Conservation (phyloP, 176 grass and related monocot species). For the Oryza glumipatula region DNA sequence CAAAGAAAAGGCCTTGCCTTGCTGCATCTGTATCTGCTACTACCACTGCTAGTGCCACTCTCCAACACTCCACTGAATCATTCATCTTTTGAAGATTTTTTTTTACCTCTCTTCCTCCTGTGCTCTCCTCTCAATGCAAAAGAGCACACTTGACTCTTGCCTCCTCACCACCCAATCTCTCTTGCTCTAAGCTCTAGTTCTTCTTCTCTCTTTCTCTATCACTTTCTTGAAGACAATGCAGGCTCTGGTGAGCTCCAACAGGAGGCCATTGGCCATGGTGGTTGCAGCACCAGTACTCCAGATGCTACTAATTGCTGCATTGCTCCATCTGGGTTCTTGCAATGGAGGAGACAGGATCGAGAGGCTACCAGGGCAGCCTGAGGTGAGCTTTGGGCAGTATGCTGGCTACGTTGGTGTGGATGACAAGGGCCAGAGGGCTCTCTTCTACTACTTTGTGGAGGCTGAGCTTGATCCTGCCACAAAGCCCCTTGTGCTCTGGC, state of each 20-base stretch:
- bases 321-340: conserved; percentile 44
- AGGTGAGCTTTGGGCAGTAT: conserved; percentile 85
- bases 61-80: conserved; percentile 37
- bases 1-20: background rate
- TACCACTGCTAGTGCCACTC: conserved; percentile 23
- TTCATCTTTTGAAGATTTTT: conserved; percentile 45
- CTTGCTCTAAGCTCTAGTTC: background rate
- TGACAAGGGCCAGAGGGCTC: conserved; percentile 57
- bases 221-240: conserved; percentile 36
- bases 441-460: conserved; percentile 99
- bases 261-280: conserved; percentile 37
- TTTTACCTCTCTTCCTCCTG: background rate
- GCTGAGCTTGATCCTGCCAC: conserved; percentile 72
- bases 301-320: conserved; percentile 31
- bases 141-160: conserved; percentile 61
- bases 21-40: conserved; percentile 36
- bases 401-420: conserved; percentile 85
- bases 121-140: conserved; percentile 61
- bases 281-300: background rate
- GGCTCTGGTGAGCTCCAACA: conserved; percentile 10
- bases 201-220: conserved; percentile 9
- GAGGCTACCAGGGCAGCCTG: conserved; percentile 81
- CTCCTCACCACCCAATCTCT: conserved; percentile 24
- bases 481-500: conserved; percentile 94
- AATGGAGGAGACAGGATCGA: conserved; percentile 60